phyloP scores from a whole-genome alignment of 345 rosid genomes.

The Bruguiera gymnorhiza region DNA sequence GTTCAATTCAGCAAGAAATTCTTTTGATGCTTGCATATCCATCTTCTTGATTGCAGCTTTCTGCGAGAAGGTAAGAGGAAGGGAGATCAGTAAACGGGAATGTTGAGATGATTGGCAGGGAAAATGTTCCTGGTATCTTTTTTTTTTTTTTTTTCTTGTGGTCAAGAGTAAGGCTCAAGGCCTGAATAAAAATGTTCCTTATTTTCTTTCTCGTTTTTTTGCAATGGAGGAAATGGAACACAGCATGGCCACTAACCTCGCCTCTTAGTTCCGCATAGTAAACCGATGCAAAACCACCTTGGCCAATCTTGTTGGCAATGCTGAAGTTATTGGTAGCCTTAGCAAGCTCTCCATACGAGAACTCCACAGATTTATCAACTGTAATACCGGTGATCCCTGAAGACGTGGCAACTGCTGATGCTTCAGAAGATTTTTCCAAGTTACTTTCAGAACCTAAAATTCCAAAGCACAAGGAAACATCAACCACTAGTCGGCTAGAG shows the following conservation, averaged over 20 bases:
- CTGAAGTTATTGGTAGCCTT: slow-evolving; percentile 78
- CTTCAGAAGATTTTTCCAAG: slow-evolving; percentile 26
- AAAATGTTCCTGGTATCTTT: too few species aligned
- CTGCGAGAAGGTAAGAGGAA: slow-evolving; percentile 31
- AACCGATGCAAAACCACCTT: slow-evolving; percentile 90
- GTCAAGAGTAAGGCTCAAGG: too few species aligned
- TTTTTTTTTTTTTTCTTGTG: too few species aligned
- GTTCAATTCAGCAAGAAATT: slow-evolving; percentile 87
- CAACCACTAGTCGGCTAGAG: too few species aligned
- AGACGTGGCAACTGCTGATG: slow-evolving; percentile 35
- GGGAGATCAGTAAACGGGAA: too few species aligned
- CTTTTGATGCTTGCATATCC: slow-evolving; percentile 93
- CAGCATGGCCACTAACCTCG: slow-evolving; percentile 49
- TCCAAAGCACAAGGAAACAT: slow-evolving; percentile 1
- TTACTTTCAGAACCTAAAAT: slow-evolving; percentile 30
- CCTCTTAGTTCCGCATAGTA: slow-evolving; percentile 92
- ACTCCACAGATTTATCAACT: slow-evolving; percentile 84
- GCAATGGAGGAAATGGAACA: neutral
- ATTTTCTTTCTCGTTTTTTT: neutral
- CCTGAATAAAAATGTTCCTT: too few species aligned
- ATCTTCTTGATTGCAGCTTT: slow-evolving; percentile 98
- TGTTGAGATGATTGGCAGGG: too few species aligned
- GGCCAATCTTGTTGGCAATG: slow-evolving; percentile 79
- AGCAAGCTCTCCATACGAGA: slow-evolving; percentile 85
- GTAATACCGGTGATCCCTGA: slow-evolving; percentile 58